Evolutionary conservation across 768 basidiomycete species (phyloP).

Genomic region (Melanogaster broomeanus): DNA sequence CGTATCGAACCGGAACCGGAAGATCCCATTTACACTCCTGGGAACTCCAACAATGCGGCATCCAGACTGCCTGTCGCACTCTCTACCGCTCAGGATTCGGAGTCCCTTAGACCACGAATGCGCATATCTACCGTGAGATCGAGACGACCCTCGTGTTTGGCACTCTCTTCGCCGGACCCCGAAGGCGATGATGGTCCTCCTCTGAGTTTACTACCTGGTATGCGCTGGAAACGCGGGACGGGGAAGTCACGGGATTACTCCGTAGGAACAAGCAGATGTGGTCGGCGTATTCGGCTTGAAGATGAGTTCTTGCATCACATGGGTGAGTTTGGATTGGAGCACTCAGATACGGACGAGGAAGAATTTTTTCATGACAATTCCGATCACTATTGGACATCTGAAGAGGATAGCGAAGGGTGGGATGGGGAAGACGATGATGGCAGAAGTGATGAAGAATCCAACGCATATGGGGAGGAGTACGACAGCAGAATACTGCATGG

Average conservation of each 20-base stretch:
- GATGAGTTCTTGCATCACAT: background rate
- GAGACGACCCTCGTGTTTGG: too few relatives aligned
- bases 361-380: too few relatives aligned
- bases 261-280: background rate
- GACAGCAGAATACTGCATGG: background rate
- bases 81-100: background rate
- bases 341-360: too few relatives aligned
- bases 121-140: too few relatives aligned
- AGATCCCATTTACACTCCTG: background rate
- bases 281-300: background rate
- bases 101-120: background rate
- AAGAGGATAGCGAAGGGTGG: too few relatives aligned
- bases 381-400: too few relatives aligned
- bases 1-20: background rate
- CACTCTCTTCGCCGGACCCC: too few relatives aligned
- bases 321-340: background rate
- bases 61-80: background rate
- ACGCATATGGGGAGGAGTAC: background rate
- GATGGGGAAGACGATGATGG: too few relatives aligned
- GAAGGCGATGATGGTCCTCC: too few relatives aligned
- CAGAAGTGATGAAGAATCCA: background rate
- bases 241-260: background rate
- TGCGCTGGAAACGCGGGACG: background rate
- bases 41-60: background rate
- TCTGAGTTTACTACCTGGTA: too few relatives aligned